Conservation (phyloP, 1,284 basidiomycete species). For the Apiotrichum brassicae region DNA sequence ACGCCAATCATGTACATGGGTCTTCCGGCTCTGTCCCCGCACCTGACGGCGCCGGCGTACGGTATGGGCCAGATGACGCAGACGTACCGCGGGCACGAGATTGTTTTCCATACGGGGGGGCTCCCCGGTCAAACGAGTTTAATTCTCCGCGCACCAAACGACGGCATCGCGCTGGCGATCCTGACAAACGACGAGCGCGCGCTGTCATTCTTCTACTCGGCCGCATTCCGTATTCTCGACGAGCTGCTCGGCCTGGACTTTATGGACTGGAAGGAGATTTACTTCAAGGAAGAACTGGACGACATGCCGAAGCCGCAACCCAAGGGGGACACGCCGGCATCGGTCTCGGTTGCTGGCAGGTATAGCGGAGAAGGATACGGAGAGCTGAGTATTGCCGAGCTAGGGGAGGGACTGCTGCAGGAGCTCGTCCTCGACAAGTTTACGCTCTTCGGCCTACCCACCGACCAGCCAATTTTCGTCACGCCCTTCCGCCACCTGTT, state of each 20-base stretch:
- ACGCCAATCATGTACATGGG: neutral
- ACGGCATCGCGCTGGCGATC: slow-evolving; percentile 14
- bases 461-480: slow-evolving; percentile 4
- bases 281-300: neutral
- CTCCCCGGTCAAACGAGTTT: slow-evolving; percentile 16
- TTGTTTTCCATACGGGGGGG: slow-evolving; percentile 18
- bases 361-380: slow-evolving; percentile 16
- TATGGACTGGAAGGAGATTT: slow-evolving; percentile 11
- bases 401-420: neutral
- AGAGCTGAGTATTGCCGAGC: slow-evolving; percentile 4
- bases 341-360: neutral
- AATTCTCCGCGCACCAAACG: slow-evolving; percentile 14
- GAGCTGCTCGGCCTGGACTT: slow-evolving; percentile 15
- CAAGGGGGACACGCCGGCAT: neutral
- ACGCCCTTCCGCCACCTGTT: slow-evolving; percentile 15
- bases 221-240: slow-evolving; percentile 18
- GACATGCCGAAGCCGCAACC: neutral
- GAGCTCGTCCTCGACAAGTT: neutral
- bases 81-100: slow-evolving; percentile 14
- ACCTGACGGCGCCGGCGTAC: slow-evolving; percentile 7
- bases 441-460: neutral
- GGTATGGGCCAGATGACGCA: slow-evolving; percentile 14
- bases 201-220: slow-evolving; percentile 3
- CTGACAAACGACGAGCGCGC: slow-evolving; percentile 18
- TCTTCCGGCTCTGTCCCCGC: neutral